phyloP scores from a whole-genome alignment of 73 alveolate species.

The Paramecium sexaurelia region DNA sequence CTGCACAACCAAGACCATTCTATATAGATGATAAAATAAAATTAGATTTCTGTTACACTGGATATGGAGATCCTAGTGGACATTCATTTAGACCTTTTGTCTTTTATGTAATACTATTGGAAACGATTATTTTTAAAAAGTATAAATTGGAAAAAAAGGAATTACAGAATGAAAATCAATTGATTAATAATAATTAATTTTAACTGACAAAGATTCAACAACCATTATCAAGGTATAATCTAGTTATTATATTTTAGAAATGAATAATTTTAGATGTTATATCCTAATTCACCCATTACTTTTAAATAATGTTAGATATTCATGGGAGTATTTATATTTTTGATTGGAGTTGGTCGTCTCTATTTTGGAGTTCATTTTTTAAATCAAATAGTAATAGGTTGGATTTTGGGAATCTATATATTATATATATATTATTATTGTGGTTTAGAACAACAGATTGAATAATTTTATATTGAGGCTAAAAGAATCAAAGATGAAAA shows the following conservation, averaged over 20 bases:
- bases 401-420: conserved; percentile 47
- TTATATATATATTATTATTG: neutral
- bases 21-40: neutral
- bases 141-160: neutral
- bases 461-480: neutral
- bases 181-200: neutral
- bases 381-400: conserved; percentile 38
- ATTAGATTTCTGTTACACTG: neutral
- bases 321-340: neutral
- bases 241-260: neutral
- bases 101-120: conserved; percentile 4
- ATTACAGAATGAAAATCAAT: neutral
- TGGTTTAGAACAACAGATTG: neutral
- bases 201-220: neutral
- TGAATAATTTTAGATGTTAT: neutral
- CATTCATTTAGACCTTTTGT: conserved; percentile 13
- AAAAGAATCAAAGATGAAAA: neutral
- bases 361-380: conserved; percentile 62
- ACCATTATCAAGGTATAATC: neutral
- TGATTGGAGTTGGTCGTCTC: conserved; percentile 1
- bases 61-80: conserved; percentile 48
- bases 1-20: neutral
- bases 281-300: neutral
- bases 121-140: conserved; percentile 6
- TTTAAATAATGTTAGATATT: neutral